phyloP scores from a whole-genome alignment of 2,329 filamentous ascomycete genomes.

The Trichoderma sp. region DNA sequence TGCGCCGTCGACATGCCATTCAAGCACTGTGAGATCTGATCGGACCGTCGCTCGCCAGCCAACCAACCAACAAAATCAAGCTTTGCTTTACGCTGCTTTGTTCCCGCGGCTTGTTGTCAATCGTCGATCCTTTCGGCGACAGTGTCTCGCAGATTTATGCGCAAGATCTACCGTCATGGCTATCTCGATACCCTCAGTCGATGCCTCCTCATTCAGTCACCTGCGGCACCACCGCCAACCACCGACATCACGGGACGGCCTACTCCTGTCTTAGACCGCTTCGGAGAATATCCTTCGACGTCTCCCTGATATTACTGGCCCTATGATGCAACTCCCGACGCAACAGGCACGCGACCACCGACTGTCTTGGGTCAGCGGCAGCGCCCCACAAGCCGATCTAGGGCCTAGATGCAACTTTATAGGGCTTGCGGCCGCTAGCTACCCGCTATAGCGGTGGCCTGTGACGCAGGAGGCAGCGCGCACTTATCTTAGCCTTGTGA shows the following conservation, averaged over 20 bases:
- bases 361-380: slow-evolving; percentile 9
- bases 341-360: slow-evolving; percentile 14
- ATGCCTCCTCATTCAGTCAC: not conserved
- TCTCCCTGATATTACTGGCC: not conserved
- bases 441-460: slow-evolving; percentile 23
- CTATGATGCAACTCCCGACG: not conserved
- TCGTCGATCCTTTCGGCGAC: not conserved
- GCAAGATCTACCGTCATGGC: not conserved
- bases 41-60: not conserved
- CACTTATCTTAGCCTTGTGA: not conserved
- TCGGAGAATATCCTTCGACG: not conserved
- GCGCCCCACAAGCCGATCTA: slow-evolving; percentile 15
- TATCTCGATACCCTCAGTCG: not conserved
- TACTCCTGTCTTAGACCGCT: not conserved
- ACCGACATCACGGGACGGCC: not conserved
- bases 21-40: not conserved
- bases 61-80: not conserved
- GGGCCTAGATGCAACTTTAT: slow-evolving; percentile 25
- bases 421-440: slow-evolving; percentile 11
- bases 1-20: not conserved
- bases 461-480: slow-evolving; percentile 8
- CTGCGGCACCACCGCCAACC: not conserved
- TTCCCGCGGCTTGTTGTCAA: not conserved
- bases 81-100: not conserved
- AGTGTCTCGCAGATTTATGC: not conserved